Percentiles rank a stretch among this genome's conserved stretches.
Conservation (phyloP, 1,139 yeast species). For the Pneumocystis jirovecii region DNA sequence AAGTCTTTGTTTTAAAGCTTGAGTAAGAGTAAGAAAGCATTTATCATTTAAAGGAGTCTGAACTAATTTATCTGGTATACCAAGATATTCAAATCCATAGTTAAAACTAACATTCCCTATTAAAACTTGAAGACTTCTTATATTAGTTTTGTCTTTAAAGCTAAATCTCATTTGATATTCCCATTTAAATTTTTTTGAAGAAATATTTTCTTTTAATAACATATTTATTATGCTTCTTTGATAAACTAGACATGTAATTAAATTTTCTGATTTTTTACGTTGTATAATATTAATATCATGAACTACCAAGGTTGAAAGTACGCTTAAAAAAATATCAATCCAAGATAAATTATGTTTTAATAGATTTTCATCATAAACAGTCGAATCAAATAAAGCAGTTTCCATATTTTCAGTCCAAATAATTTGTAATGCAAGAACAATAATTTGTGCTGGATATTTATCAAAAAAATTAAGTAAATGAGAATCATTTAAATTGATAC, state of each 20-base stretch:
- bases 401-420: conserved; percentile 39
- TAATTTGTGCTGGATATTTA: conserved; percentile 43
- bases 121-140: conserved; percentile 33
- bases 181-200: conserved; percentile 32
- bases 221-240: conserved; percentile 33
- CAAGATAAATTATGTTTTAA: conserved; percentile 11
- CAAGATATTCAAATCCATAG: conserved; percentile 78
- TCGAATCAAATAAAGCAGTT: conserved; percentile 15
- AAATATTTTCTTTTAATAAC: conserved; percentile 18
- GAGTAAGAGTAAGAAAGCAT: conserved; percentile 55
- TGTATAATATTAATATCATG: conserved; percentile 23
- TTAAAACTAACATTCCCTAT: conserved; percentile 40
- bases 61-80: conserved; percentile 59
- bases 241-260: conserved; percentile 55
- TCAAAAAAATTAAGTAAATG: conserved; percentile 24
- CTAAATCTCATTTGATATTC: conserved; percentile 32
- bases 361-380: conserved; percentile 1
- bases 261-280: conserved; percentile 40
- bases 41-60: conserved; percentile 58
- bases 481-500: conserved; percentile 9
- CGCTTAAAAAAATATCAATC: conserved; percentile 17
- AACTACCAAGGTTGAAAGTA: conserved; percentile 24
- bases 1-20: conserved; percentile 52
- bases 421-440: conserved; percentile 44
- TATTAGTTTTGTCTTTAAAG: conserved; percentile 14